Conservation (phyloP, 1,139 yeast species). For the Ashbya aceris region DNA sequence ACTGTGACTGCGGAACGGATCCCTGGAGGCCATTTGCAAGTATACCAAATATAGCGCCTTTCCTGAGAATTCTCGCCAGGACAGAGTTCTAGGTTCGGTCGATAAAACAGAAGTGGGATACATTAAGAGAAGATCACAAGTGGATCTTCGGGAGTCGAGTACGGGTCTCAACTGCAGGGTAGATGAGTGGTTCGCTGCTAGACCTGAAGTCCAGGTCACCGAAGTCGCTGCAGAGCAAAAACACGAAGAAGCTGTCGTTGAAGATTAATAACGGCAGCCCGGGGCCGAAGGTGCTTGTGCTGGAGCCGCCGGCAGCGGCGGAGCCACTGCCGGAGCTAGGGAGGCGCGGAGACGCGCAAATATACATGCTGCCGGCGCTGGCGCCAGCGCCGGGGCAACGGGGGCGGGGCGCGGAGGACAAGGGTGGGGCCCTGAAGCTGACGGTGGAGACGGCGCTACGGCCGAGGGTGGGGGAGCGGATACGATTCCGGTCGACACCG, state of each 20-base stretch:
- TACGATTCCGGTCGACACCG: neutral
- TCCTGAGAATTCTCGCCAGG: too few species aligned
- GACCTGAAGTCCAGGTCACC: constrained; percentile 10
- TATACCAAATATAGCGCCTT: too few species aligned
- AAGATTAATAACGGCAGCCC: constrained; percentile 9
- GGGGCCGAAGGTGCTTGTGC: constrained; percentile 2
- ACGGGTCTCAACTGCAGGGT: too few species aligned
- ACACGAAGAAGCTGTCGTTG: constrained; percentile 25
- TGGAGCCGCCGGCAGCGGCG: constrained; percentile 3
- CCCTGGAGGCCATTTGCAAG: too few species aligned
- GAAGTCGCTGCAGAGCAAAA: constrained; percentile 21
- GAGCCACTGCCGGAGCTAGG: constrained; percentile 1
- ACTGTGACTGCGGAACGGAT: too few species aligned
- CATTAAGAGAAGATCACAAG: too few species aligned
- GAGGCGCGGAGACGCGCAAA: constrained; percentile 16
- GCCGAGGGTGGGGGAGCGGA: neutral
- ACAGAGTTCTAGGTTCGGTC: too few species aligned
- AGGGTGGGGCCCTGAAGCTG: constrained; percentile 15
- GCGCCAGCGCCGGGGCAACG: neutral
- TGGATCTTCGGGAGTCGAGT: too few species aligned
- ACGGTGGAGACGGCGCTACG: constrained; percentile 11
- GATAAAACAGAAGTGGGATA: too few species aligned
- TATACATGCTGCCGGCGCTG: constrained; percentile 15
- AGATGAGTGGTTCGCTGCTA: constrained; percentile 2
- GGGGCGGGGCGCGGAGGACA: neutral